These are phyloP conservation scores for Pseudogymnoascus sp. DNA, from an alignment of 2,329 filamentous ascomycete species.

Conservation along the genomic window DNA sequence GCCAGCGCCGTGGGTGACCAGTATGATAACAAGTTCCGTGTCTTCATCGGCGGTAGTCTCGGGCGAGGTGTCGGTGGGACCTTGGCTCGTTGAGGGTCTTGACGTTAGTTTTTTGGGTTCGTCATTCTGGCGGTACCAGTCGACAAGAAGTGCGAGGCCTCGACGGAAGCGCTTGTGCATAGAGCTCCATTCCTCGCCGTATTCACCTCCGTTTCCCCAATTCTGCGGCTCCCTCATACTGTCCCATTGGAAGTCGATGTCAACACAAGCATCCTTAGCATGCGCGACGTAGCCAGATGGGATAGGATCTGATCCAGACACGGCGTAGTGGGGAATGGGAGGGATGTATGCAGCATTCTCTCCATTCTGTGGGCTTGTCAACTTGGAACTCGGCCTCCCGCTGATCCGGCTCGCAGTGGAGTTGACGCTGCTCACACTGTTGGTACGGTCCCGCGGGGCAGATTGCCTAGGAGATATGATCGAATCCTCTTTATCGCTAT, in stretches of 20 bases:
- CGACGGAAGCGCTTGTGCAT: conserved; percentile 88
- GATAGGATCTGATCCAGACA: conserved; percentile 72
- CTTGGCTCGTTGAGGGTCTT: conserved; percentile 32
- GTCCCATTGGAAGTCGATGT: conserved; percentile 94
- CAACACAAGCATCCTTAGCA: conserved; percentile 74
- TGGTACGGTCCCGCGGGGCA: conserved; percentile 23
- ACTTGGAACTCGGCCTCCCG: not conserved
- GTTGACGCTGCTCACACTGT: conserved; percentile 26
- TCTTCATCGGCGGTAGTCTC: conserved; percentile 51
- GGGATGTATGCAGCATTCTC: conserved; percentile 53
- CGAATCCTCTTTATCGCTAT: conserved; percentile 22
- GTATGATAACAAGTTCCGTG: conserved; percentile 68
- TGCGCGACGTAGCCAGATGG: conserved; percentile 84
- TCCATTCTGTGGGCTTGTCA: not conserved
- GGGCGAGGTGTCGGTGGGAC: conserved; percentile 27
- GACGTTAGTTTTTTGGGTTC: conserved; percentile 44
- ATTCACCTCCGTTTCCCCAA: conserved; percentile 82
- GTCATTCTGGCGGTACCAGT: conserved; percentile 66
- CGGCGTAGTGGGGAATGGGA: conserved; percentile 73
- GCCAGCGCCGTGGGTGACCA: conserved; percentile 91
- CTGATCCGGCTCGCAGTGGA: not conserved
- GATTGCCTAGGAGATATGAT: conserved; percentile 14
- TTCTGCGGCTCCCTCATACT: conserved; percentile 69
- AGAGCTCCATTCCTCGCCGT: conserved; percentile 87
- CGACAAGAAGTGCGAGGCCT: conserved; percentile 68